A percentile compares a stretch with the other conserved stretches of the same genome.
Conservation (phyloP, 2,329 filamentous ascomycete species). For the Arthrobotrys pseudoclavata region DNA sequence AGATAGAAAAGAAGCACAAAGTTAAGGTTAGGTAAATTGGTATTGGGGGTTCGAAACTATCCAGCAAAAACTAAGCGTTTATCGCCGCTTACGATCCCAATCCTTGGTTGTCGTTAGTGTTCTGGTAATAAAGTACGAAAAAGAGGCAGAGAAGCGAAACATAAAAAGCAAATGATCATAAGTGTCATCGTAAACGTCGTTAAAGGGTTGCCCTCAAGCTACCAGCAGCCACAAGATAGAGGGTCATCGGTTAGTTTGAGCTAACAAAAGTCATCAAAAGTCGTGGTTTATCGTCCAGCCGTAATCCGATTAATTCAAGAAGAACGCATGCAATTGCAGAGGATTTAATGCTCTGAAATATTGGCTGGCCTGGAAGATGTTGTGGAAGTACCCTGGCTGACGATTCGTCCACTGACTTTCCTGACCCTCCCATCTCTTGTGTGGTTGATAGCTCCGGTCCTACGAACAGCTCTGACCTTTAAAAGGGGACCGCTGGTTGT, state of each 20-base stretch:
- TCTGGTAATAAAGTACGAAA: neutral
- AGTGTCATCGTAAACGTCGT: constrained; percentile 26
- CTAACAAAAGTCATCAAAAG: neutral
- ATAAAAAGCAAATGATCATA: constrained; percentile 10
- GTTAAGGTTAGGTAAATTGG: constrained; percentile 9
- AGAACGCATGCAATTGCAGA: neutral
- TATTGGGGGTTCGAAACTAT: constrained; percentile 21
- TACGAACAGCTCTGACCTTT: constrained; percentile 51
- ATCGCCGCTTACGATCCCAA: constrained; percentile 28
- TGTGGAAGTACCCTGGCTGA: constrained; percentile 45
- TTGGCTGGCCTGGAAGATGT: constrained; percentile 34
- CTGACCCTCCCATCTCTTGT: constrained; percentile 50
- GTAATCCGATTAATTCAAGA: neutral
- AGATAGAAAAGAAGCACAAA: neutral
- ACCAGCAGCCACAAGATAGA: constrained; percentile 7
- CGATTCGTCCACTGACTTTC: constrained; percentile 54
- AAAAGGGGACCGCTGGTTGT: constrained; percentile 36
- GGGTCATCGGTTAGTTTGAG: constrained; percentile 11
- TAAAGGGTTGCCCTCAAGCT: constrained; percentile 5
- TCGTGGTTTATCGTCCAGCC: constrained; percentile 31
- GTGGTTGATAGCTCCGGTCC: constrained; percentile 48
- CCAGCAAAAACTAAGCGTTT: constrained; percentile 10
- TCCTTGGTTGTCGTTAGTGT: constrained; percentile 14
- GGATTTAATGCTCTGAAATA: constrained; percentile 33
- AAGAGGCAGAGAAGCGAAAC: neutral